A percentile compares a stretch with the other conserved stretches of the same genome.
Conservation (phyloP, 768 basidiomycete genomes). For the Mrakia blollopis region DNA sequence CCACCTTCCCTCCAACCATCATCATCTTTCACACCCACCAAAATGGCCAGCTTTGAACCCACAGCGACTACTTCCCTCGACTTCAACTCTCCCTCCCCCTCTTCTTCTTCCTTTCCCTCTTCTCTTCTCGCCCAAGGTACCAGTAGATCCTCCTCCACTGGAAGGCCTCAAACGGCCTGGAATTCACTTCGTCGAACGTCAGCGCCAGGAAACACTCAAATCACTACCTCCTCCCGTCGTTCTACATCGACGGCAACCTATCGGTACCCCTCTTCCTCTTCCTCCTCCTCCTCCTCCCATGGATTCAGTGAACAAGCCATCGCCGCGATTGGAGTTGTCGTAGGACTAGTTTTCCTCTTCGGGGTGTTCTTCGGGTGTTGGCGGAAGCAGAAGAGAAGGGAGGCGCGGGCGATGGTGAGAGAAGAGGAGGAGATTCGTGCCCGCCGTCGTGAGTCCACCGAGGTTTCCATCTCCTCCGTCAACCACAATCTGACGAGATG, state of each 20-base stretch:
- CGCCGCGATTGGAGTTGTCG: background rate
- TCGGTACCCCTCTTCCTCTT: background rate
- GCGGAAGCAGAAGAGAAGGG: background rate
- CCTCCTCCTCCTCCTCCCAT: background rate
- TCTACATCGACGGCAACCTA: background rate
- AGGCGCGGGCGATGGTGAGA: background rate
- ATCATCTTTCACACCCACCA: background rate
- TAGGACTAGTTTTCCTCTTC: background rate
- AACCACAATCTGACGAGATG: background rate
- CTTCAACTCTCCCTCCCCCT: background rate
- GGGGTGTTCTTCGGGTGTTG: background rate
- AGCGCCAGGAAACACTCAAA: background rate
- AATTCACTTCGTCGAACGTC: background rate
- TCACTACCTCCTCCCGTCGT: background rate
- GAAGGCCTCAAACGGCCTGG: background rate
- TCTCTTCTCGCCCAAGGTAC: background rate
- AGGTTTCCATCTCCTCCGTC: background rate
- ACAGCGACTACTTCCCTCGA: background rate
- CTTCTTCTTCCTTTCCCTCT: background rate
- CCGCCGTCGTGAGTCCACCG: background rate
- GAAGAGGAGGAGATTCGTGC: too few species aligned
- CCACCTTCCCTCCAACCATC: background rate
- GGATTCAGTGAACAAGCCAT: background rate
- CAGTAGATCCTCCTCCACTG: background rate
- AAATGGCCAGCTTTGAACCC: background rate